A percentile compares a stretch with the other conserved stretches of the same genome.
These are phyloP conservation scores for Corniculantispora saksenae DNA, from an alignment of 2,329 filamentous ascomycete species.

Conservation along the genomic window DNA sequence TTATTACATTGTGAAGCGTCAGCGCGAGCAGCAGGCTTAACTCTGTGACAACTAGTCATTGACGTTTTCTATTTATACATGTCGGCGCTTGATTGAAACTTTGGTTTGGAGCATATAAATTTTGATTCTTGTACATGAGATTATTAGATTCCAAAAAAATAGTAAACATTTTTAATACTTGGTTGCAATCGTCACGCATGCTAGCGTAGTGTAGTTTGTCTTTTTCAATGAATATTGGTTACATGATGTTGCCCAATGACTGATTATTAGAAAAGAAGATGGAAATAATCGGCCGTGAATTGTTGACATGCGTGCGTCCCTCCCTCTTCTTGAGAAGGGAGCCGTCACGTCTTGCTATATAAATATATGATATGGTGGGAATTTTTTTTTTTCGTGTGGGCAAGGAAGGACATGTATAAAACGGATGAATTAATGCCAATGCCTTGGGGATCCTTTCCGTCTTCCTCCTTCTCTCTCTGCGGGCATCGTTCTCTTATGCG, in stretches of 20 bases:
- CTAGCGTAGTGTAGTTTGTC: too few relatives aligned
- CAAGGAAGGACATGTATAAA: not conserved
- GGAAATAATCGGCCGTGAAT: too few relatives aligned
- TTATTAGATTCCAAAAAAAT: not conserved
- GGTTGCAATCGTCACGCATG: too few relatives aligned
- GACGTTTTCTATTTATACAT: not conserved
- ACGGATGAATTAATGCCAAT: not conserved
- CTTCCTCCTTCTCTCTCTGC: not conserved
- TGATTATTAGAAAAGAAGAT: too few relatives aligned
- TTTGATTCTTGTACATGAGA: not conserved
- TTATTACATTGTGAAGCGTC: constrained; percentile 76
- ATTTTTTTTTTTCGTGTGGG: not conserved
- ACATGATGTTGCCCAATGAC: too few relatives aligned
- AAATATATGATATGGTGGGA: too few relatives aligned
- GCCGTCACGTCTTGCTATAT: too few relatives aligned
- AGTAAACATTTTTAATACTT: not conserved
- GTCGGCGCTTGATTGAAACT: not conserved
- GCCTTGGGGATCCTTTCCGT: not conserved
- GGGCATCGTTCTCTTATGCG: not conserved
- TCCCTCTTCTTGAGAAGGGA: too few relatives aligned
- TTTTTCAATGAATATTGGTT: too few relatives aligned
- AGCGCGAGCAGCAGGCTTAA: constrained; percentile 48
- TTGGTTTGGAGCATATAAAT: constrained; percentile 2
- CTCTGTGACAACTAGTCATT: too few relatives aligned
- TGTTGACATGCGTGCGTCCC: too few relatives aligned